Percentiles rank a stretch among this genome's conserved stretches.
Conservation (phyloP, 257 asterid genomes). For the Gentiana macrophylla region DNA sequence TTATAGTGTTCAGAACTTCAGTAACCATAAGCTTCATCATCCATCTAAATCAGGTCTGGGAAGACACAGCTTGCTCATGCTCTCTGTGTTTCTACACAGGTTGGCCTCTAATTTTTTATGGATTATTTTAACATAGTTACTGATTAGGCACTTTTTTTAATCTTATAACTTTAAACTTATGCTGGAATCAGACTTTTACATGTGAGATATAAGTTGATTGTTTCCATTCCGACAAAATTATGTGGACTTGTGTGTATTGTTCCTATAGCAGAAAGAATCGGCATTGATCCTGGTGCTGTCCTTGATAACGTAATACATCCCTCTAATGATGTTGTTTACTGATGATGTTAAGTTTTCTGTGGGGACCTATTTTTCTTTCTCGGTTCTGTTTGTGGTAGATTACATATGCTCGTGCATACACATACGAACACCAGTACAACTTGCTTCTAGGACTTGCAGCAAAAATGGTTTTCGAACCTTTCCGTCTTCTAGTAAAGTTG, state of each 20-base stretch:
- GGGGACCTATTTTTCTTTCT: not conserved
- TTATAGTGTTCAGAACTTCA: conserved; percentile 1
- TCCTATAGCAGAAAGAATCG: conserved; percentile 96
- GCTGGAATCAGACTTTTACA: not conserved
- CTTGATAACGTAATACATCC: conserved; percentile 70
- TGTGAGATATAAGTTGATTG: not conserved
- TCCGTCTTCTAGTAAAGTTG: conserved; percentile 74
- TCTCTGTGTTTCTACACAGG: conserved; percentile 96
- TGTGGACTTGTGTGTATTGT: conserved; percentile 20
- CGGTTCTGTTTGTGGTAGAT: conserved; percentile 30
- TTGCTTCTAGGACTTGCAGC: conserved; percentile 95
- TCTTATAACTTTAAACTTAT: not conserved
- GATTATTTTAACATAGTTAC: not conserved
- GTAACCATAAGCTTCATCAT: conserved; percentile 16
- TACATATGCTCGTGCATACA: conserved; percentile 97
- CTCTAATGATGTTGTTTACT: not conserved
- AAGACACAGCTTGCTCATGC: conserved; percentile 99
- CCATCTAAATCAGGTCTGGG: conserved; percentile 65
- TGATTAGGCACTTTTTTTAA: not conserved
- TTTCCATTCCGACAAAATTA: not conserved
- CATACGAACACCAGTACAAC: conserved; percentile 97
- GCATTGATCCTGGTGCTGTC: conserved; percentile 99
- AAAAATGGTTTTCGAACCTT: conserved; percentile 99
- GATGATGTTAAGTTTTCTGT: not conserved
- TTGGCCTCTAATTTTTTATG: conserved; percentile 14